Evolutionary conservation across 2,329 filamentous ascomycete species (phyloP).

Genomic region (Septoria linicola): DNA sequence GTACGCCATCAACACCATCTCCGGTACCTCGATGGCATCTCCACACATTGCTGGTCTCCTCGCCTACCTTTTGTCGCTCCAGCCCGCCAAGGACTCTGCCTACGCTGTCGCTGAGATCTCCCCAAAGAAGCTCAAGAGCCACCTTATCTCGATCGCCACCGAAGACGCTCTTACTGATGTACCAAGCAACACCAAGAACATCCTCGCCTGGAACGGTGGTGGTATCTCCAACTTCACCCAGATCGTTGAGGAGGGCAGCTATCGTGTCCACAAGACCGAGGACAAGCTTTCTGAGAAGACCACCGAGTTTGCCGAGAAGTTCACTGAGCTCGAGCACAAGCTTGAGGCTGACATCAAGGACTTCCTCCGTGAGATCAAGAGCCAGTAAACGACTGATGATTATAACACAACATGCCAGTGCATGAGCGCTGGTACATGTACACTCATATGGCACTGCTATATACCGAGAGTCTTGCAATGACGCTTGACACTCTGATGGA

Average conservation of each 20-base stretch:
- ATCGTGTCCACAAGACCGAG: slow-evolving; percentile 35
- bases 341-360: slow-evolving; percentile 47
- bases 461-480: neutral
- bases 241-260: slow-evolving; percentile 41
- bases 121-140: slow-evolving; percentile 89
- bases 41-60: slow-evolving; percentile 94
- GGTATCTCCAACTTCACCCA: slow-evolving; percentile 81
- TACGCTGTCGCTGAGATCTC: slow-evolving; percentile 87
- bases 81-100: slow-evolving; percentile 84
- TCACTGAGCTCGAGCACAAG: slow-evolving; percentile 36
- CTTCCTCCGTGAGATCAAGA: slow-evolving; percentile 44
- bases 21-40: slow-evolving; percentile 98
- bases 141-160: slow-evolving; percentile 80
- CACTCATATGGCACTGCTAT: neutral
- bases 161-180: slow-evolving; percentile 75
- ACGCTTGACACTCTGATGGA: neutral
- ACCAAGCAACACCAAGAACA: slow-evolving; percentile 82
- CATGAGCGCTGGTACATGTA: neutral
- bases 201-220: slow-evolving; percentile 98
- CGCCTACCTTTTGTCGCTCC: slow-evolving; percentile 96
- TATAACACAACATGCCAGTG: neutral
- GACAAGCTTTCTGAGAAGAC: slow-evolving; percentile 24
- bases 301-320: slow-evolving; percentile 49
- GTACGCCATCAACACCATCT: slow-evolving; percentile 97
- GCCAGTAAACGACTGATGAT: slow-evolving; percentile 17